A percentile compares a stretch with the other conserved stretches of the same genome.
phyloP scores from a whole-genome alignment of 768 basidiomycete genomes.

The Lanmaoa pseudosensibilis region DNA sequence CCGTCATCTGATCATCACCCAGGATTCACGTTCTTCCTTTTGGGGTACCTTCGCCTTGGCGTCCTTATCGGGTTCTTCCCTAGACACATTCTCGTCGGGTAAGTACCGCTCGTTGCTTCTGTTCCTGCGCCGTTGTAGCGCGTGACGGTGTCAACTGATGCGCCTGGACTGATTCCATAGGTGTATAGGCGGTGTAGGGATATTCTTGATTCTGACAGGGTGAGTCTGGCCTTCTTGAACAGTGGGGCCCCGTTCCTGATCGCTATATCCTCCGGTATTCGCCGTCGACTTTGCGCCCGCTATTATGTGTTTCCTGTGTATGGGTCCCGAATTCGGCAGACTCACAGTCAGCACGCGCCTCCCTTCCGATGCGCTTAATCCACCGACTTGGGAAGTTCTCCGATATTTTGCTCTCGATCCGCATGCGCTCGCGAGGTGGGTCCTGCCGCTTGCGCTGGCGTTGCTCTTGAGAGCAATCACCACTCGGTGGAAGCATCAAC shows the following conservation, averaged over 20 bases:
- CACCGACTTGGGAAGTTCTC: conserved; percentile 63
- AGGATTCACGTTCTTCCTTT: conserved; percentile 73
- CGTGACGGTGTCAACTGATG: not conserved
- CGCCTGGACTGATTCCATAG: conserved; percentile 30
- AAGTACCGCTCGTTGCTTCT: conserved; percentile 27
- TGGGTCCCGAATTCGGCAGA: conserved; percentile 36
- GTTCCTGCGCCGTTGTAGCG: not conserved
- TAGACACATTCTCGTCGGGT: conserved; percentile 95
- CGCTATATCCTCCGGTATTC: not conserved
- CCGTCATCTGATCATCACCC: conserved; percentile 14
- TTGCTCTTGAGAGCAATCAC: conserved; percentile 79
- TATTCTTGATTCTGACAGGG: conserved; percentile 90
- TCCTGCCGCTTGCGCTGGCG: conserved; percentile 74
- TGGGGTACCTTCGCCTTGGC: conserved; percentile 82
- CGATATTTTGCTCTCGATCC: conserved; percentile 63
- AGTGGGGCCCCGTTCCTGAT: conserved; percentile 4
- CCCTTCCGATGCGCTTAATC: conserved; percentile 69
- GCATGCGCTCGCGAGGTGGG: conserved; percentile 74
- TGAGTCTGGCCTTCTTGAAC: conserved; percentile 32
- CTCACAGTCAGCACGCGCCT: conserved; percentile 84
- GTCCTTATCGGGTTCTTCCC: conserved; percentile 93
- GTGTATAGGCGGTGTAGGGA: conserved; percentile 94
- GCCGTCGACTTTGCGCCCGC: not conserved
- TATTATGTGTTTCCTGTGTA: not conserved
- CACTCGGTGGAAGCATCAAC: conserved; percentile 76